These are phyloP conservation scores for Rhodotorula paludigena DNA, from an alignment of 768 basidiomycete species.

Conservation along the genomic window DNA sequence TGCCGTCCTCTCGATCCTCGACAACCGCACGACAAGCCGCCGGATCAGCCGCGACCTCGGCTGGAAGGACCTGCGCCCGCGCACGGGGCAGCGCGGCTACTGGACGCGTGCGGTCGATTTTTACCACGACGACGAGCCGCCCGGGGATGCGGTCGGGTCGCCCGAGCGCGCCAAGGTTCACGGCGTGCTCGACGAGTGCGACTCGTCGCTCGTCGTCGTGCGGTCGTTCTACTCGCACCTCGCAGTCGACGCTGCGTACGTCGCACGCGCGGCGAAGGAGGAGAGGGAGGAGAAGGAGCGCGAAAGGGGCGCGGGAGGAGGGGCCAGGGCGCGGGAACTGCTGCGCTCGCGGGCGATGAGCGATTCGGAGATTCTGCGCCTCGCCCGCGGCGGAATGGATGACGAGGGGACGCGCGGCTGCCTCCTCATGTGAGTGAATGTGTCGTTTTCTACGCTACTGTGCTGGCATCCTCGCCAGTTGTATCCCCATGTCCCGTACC, in stretches of 20 bases:
- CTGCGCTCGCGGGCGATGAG: conserved; percentile 2
- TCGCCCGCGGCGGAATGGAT: too few relatives aligned
- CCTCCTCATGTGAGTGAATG: not conserved
- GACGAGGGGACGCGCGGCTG: not conserved
- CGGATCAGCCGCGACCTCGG: not conserved
- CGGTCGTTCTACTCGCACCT: conserved; percentile 85
- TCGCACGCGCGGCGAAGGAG: not conserved
- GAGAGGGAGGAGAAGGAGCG: not conserved
- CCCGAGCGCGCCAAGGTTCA: not conserved
- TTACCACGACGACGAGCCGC: conserved; percentile 15
- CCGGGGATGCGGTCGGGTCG: not conserved
- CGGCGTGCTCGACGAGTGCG: conserved; percentile 74
- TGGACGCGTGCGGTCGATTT: conserved; percentile 20
- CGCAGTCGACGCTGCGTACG: conserved; percentile 68
- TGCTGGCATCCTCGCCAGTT: not conserved
- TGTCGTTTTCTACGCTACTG: not conserved
- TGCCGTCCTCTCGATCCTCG: conserved; percentile 20
- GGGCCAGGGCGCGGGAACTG: not conserved
- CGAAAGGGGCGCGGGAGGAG: not conserved
- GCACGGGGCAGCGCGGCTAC: conserved; percentile 14
- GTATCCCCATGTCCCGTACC: too few relatives aligned
- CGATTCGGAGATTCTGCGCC: conserved; percentile 6
- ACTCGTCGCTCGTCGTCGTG: conserved; percentile 63
- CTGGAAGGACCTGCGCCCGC: not conserved
- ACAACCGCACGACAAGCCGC: conserved; percentile 10